Evolutionary conservation across 257 asterid species (phyloP), one percentile per base, ranked within the genome.

Genomic region (Handroanthus guayacan): DNA sequence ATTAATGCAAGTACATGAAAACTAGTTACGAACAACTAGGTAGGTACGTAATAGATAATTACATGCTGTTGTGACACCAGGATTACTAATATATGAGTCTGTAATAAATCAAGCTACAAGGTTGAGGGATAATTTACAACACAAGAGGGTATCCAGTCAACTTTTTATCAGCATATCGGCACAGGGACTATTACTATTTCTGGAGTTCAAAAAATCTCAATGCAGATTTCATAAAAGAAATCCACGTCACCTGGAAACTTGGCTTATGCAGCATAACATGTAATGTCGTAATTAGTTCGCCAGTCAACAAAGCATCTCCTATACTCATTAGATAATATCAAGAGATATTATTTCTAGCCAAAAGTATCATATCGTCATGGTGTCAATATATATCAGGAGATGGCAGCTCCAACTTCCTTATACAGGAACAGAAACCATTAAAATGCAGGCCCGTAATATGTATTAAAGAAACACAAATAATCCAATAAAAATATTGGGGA

Each of bases 141-240:
- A 3, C 9, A 48, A 12, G 44, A 34, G 37, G 62, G 65, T 5
- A 34, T 43, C 41, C 37, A 54, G 17, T 66, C 44, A 66, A 14
- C 31, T 25, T 25, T 25, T 25, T 25, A 25, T 25, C 1, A 25
- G 31, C 31, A 25, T 25, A 25, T 25, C 31, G 31, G 31, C 31
- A 25, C 31, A 25, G 31, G 31, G 31, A 25, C 31, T 25, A 25
- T 25, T 25, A 38, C 63, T 63, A 39, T 48, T 34, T 68, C 36
- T 47, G 62, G 52, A 47, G 14, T 62, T 39, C 31, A 20, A 17
- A 61, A 76, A 76, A 37, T 41, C 58, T 36, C 77, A 25, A 55
- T 51, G 43, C 54, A 17, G 39, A 72, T 56, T 45, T 9, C n/a
- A 73, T 25, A 71, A 71, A 45, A 5, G 47, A 50, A 75, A 72